Percentiles rank a stretch among this genome's conserved stretches.
Evolutionary conservation across 1,139 yeast species (phyloP).

Genomic region (Suhomyces kunorum): DNA sequence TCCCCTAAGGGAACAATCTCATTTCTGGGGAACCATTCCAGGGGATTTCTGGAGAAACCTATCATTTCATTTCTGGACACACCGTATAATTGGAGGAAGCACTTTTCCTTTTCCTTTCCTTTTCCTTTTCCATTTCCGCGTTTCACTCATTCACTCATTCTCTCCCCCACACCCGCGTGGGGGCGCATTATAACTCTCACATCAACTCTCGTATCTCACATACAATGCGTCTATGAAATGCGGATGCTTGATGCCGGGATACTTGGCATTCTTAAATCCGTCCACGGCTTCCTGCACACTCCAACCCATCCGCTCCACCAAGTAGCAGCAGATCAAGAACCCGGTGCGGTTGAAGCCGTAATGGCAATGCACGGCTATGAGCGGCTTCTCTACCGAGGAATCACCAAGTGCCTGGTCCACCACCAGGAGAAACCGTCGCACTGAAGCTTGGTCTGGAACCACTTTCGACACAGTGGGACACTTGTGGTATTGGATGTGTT

Average conservation of each 20-base stretch:
- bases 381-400: conserved; percentile 29
- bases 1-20: too few relatives aligned
- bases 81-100: too few relatives aligned
- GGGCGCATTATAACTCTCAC: background rate
- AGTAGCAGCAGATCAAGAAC: conserved; percentile 67
- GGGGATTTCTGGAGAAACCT: too few relatives aligned
- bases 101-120: too few relatives aligned
- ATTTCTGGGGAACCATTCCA: too few relatives aligned
- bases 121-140: too few relatives aligned
- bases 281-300: conserved; percentile 63
- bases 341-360: conserved; percentile 84
- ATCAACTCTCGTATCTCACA: conserved; percentile 52
- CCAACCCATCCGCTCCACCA: conserved; percentile 62
- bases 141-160: too few relatives aligned
- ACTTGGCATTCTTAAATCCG: conserved; percentile 58
- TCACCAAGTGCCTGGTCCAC: conserved; percentile 50
- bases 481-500: conserved; percentile 59
- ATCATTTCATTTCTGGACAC: too few relatives aligned
- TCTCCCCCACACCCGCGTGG: too few relatives aligned
- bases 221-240: conserved; percentile 76
- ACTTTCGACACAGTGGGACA: conserved; percentile 79
- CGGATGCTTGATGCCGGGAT: conserved; percentile 77
- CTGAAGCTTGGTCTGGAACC: conserved; percentile 66
- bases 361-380: conserved; percentile 74
- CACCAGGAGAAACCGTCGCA: conserved; percentile 55